Evolutionary conservation across 805 yeast species (phyloP).

Genomic region (Yarrowia divulgata): DNA sequence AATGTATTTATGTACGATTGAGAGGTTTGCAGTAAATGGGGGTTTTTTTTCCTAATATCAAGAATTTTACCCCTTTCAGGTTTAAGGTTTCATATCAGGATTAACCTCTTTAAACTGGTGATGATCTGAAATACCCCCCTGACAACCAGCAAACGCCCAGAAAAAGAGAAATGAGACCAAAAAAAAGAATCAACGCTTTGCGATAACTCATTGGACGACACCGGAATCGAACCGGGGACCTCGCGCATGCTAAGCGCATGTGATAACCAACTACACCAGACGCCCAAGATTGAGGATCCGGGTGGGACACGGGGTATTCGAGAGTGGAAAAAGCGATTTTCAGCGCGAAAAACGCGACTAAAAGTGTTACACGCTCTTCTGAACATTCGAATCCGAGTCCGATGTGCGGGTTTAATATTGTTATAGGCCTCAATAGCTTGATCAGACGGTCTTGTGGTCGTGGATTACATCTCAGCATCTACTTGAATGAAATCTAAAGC

Average conservation of each 20-base stretch:
- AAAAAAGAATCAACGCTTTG: neutral
- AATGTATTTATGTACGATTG: conserved; percentile 1
- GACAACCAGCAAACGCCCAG: neutral
- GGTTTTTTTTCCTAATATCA: too few species aligned
- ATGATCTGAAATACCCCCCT: neutral
- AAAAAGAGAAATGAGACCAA: neutral
- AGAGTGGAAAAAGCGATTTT: neutral
- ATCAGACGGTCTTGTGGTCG: too few species aligned
- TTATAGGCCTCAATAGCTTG: too few species aligned
- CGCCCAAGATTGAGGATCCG: neutral
- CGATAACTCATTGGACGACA: neutral
- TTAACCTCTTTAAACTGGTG: neutral
- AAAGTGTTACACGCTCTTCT: too few species aligned
- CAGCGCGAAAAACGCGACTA: neutral
- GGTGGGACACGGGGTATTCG: neutral
- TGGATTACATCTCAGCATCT: too few species aligned
- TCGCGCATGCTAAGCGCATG: conserved; percentile 29
- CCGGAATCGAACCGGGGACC: conserved; percentile 28
- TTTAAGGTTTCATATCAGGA: neutral
- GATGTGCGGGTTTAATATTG: too few species aligned
- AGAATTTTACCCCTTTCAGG: too few species aligned
- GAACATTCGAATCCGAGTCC: too few species aligned
- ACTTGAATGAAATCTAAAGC: too few species aligned
- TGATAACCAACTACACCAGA: conserved; percentile 27
- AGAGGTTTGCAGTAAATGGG: too few species aligned